Evolutionary conservation across 768 basidiomycete species (phyloP).

Genomic region (Mycena rebaudengoi): DNA sequence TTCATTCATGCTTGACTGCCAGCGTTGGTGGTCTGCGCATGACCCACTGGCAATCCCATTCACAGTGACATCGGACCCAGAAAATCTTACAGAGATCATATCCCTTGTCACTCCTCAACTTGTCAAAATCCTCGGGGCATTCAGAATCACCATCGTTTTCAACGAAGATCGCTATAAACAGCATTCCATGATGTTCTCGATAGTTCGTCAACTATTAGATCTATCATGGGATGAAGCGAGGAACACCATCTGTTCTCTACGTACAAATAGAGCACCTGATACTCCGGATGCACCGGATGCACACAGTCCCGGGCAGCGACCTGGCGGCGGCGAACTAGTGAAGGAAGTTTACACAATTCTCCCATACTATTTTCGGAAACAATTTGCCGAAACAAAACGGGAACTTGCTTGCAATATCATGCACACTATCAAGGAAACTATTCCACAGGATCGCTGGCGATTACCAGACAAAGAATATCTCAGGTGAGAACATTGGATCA

Average conservation of each 20-base stretch:
- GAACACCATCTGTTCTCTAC: neutral
- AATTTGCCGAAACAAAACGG: neutral
- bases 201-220: neutral
- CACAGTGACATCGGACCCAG: neutral
- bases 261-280: neutral
- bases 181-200: neutral
- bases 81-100: neutral
- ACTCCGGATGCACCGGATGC: neutral
- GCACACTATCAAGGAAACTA: neutral
- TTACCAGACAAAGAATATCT: neutral
- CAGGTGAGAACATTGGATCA: neutral
- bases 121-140: neutral
- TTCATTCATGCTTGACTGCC: constrained; percentile 6
- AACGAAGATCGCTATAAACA: neutral
- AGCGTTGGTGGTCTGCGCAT: constrained; percentile 2
- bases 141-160: neutral
- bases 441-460: neutral
- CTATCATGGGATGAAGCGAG: constrained; percentile 1
- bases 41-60: neutral
- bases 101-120: constrained; percentile 3
- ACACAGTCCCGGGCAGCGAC: neutral
- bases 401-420: neutral
- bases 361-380: neutral
- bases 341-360: constrained; percentile 1
- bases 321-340: neutral